Base-by-base conservation (phyloP, 805 yeast species). In the Wickerhamiella australiensis region DNA sequence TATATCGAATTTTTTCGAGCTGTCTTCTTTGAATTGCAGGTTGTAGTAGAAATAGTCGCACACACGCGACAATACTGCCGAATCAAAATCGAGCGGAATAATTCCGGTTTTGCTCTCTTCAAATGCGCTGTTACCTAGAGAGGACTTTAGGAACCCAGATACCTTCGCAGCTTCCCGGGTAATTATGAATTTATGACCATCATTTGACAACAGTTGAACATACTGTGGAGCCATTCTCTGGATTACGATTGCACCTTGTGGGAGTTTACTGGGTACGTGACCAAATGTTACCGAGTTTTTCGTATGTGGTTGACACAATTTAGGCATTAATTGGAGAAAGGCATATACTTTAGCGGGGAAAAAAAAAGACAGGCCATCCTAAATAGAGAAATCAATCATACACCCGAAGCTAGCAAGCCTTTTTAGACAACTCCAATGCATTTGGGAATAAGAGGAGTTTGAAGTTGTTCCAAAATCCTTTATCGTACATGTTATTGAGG, bases 1-100 rank as follows among this genome's bases (percentile, higher is more conserved):
- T 2, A 92, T 78, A 33, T 83, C 82, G 65, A 92, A 92, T 3
- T 75, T 77, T 6, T 51, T 57, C 22, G 65, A 67, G 17, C 52
- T 51, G 18, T 59, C 59, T 22, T 54, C 57, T 54, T 72, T 76
- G 61, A 84, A 85, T 57, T 83, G 80, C 52, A 73, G 63, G 57
- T 83, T 78, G 61, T 84, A 88, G 61, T 83, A 79, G 29, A 90
- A 66, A 58, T 92, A 90, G 57, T 90, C 96, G 38, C 85, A 82
- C 9, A 90, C 80, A 57, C 85, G 84, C 54, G 79, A 83, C 41
- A 92, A 67, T 18, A 87, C 72, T 29, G 74, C 75, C 0, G 84
- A 82, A 52, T 82, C 83, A 64, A 87, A 76, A 58, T 71, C 71
- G 7, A 80, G 60, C 20, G 62, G 68, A 41, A 86, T 77, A 42